Evolutionary conservation across 805 yeast genomes (phyloP), one percentile per base, ranked within the genome.

Genomic region (Yamadazyma scolyti): DNA sequence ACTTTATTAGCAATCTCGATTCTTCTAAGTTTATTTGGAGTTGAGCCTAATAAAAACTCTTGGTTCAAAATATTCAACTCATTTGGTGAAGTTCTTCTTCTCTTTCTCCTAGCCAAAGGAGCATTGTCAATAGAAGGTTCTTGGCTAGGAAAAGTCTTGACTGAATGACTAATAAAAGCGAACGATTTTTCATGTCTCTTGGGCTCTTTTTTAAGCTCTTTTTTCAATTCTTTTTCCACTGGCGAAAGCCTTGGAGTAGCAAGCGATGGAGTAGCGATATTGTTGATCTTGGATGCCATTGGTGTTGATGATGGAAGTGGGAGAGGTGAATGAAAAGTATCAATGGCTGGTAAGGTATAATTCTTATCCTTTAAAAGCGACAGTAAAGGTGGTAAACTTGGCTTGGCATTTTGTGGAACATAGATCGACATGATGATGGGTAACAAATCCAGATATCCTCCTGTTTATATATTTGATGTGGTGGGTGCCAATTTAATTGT

Each of bases 121-220:
- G 87, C 87, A 52, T 89, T 86, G 58, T 88, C 96, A 34, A 87
- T 86, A 34, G 69, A 61, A 2, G 95, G 95, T 51, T 84, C 94
- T 39, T 80, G 82, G 3, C 76, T 68, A 10, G 94, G 88, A 52
- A 79, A 90, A 1, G 96, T 85, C 12, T 87, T 79, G 17, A 88
- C 95, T 6, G 96, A 86, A 58, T 90, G 97, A 14, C 94, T 79
- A 43, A 90, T 90, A 59, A 90, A 90, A 11, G 97, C 97, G 60
- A 79, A 84, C 12, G 71, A 54, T 42, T 66, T 49, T 3, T 42
- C 47, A 9, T 27, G 27, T 19, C 34, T 36, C 14, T 33, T 28
- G 17, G 45, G 46, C 15, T 35, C 42, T 15, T 39, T 37, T 27
- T 37, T 15, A 27, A 39, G 11, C 16, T 30, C 25, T 19, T 20